Base-by-base conservation (phyloP, 2,329 filamentous ascomycete species). In the Xylariales sp. region DNA sequence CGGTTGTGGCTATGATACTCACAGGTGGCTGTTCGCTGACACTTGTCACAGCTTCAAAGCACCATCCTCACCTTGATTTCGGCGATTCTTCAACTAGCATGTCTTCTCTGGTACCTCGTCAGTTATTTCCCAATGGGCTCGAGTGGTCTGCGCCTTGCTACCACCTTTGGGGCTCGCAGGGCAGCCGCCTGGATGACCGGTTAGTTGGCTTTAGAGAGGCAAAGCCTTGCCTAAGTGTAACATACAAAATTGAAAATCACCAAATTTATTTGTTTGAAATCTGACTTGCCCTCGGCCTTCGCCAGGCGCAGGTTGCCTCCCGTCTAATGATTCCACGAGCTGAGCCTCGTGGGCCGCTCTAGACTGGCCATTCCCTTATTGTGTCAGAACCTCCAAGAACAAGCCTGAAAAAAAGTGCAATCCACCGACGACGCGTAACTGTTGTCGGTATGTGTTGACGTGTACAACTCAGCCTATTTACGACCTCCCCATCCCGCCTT, bases 61-160 rank as follows among this genome's bases (percentile, higher is more conserved):
- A 89, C 86, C 29, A 67, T 94, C 47, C 78, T 97, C 50, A 97
- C 93, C 12, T 72, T 97, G 41, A 70, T 96, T 49, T 86, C 89
- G 16, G 82, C 88, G 47, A 74, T 96, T 46, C 69, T 90, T 52
- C 93, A 98, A 62, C 73, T 97, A 41, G 82, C 83, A 40, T 86
- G 85, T 48, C 71, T 97, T 49, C 51, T 88, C 34, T 97, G 91
- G 91, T 97, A 97, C 67, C 74, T 96, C 34, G 82, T 97, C 63
- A 95, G 88, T 66, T 98, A 98, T 65, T 97, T 97, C 57, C 93
- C 93, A 19, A 95, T 97, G 90, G 93, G 93, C 29, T 87, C 86
- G 43, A 86, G 84, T 42, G 88, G 93, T 31, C 69, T 98, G 51
- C 84, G 91, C 45, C 80, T 95, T 51, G 89, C 89, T 44, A 88